Percentiles rank a stretch among this genome's conserved stretches.
Evolutionary conservation across 2,329 filamentous ascomycete genomes (phyloP).

Genomic region (Colletotrichum lini): DNA sequence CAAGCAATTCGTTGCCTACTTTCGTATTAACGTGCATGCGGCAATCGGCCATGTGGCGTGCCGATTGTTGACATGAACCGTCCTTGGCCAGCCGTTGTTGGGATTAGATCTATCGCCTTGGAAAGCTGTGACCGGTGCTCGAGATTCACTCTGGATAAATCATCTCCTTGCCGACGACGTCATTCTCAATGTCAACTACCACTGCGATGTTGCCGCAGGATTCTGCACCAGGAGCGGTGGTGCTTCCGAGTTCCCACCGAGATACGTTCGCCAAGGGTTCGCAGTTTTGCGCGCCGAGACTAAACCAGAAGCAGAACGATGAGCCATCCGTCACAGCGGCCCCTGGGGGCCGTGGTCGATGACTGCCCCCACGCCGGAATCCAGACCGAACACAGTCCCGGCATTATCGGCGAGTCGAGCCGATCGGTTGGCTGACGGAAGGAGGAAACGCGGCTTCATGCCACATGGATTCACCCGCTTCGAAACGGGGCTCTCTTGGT

Average conservation of each 20-base stretch:
- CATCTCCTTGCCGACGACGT: constrained; percentile 4
- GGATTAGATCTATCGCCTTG: background rate
- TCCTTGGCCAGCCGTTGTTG: background rate
- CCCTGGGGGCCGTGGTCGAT: background rate
- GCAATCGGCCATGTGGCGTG: background rate
- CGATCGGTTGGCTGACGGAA: constrained; percentile 23
- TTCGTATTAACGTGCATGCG: background rate
- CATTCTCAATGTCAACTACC: background rate
- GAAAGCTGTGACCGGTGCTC: no score
- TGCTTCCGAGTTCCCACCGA: no score
- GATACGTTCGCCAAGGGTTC: no score
- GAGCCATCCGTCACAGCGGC: background rate
- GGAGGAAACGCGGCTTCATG: constrained; percentile 5
- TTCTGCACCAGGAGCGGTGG: no score
- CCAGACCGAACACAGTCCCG: constrained; percentile 21
- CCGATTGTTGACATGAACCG: background rate
- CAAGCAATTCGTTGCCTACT: background rate
- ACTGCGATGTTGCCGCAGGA: no score
- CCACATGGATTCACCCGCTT: constrained; percentile 22
- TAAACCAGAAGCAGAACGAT: background rate
- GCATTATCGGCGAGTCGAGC: constrained; percentile 24
- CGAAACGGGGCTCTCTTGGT: constrained; percentile 11
- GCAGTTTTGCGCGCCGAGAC: no score
- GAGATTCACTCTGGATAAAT: no score
- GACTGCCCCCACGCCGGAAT: constrained; percentile 13